A percentile compares a stretch with the other conserved stretches of the same genome.
These are phyloP conservation scores for Penicillium concentricum DNA, from an alignment of 2,329 filamentous ascomycete species.

Conservation along the genomic window DNA sequence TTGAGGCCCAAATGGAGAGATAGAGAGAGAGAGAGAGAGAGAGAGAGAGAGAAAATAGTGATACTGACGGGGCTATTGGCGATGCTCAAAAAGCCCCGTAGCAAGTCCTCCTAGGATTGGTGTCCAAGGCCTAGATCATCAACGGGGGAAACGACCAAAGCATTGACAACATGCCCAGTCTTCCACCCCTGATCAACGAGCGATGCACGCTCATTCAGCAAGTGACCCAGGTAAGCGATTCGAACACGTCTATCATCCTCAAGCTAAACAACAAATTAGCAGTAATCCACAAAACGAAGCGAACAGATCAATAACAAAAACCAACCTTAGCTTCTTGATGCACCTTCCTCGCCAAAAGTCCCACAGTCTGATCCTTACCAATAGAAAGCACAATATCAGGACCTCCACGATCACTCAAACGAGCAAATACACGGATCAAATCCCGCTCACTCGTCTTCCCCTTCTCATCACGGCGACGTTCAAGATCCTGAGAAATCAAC, in stretches of 20 bases:
- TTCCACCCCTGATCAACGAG: slow-evolving; percentile 73
- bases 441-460: slow-evolving; percentile 60
- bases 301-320: slow-evolving; percentile 14
- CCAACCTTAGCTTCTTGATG: slow-evolving; percentile 63
- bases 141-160: slow-evolving; percentile 57
- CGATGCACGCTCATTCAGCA: slow-evolving; percentile 67
- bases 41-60: neutral
- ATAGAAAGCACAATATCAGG: slow-evolving; percentile 63
- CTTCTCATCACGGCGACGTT: slow-evolving; percentile 55
- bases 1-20: slow-evolving; percentile 3
- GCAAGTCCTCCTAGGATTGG: neutral
- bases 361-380: slow-evolving; percentile 62
- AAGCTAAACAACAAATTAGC: slow-evolving; percentile 49
- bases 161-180: slow-evolving; percentile 72
- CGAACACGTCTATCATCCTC: slow-evolving; percentile 60
- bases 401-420: slow-evolving; percentile 64
- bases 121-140: neutral
- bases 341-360: slow-evolving; percentile 62
- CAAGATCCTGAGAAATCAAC: slow-evolving; percentile 37
- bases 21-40: too few species aligned
- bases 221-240: slow-evolving; percentile 77
- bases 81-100: neutral
- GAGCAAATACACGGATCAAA: slow-evolving; percentile 57
- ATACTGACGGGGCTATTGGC: neutral
- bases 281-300: neutral